Conservation (phyloP, 768 basidiomycete species). For the Lepiota venenata region DNA sequence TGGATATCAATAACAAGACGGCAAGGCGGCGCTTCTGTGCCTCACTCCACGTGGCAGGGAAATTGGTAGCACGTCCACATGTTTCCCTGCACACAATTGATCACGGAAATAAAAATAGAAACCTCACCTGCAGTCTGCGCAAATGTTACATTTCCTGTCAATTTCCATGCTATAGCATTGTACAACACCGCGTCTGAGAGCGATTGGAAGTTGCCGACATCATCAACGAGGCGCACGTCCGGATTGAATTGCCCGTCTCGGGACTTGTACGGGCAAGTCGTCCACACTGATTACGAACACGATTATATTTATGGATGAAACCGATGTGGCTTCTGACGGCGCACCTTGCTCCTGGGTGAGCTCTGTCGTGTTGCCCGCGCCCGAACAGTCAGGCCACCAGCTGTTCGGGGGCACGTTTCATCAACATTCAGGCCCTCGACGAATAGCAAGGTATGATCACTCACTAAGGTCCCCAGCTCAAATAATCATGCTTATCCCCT, state of each 20-base stretch:
- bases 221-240: conserved; percentile 52
- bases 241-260: conserved; percentile 69
- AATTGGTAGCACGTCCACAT: background rate
- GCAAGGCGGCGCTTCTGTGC: background rate
- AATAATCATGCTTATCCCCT: conserved; percentile 57
- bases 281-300: conserved; percentile 39
- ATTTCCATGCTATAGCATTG: conserved; percentile 53
- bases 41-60: background rate
- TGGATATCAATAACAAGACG: background rate
- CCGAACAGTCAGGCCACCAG: conserved; percentile 62
- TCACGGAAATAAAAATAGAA: background rate
- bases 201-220: conserved; percentile 51
- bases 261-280: conserved; percentile 49
- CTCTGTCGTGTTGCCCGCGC: conserved; percentile 53
- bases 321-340: conserved; percentile 4
- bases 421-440: background rate
- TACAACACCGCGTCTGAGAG: conserved; percentile 60
- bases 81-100: background rate
- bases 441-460: conserved; percentile 15
- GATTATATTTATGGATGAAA: background rate
- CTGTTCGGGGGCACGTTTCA: conserved; percentile 22
- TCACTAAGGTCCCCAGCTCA: conserved; percentile 75
- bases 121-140: conserved; percentile 37
- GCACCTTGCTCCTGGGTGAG: conserved; percentile 50
- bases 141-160: conserved; percentile 35